phyloP scores from a whole-genome alignment of 352 stramenopile genomes.

The Pythium sp. region DNA sequence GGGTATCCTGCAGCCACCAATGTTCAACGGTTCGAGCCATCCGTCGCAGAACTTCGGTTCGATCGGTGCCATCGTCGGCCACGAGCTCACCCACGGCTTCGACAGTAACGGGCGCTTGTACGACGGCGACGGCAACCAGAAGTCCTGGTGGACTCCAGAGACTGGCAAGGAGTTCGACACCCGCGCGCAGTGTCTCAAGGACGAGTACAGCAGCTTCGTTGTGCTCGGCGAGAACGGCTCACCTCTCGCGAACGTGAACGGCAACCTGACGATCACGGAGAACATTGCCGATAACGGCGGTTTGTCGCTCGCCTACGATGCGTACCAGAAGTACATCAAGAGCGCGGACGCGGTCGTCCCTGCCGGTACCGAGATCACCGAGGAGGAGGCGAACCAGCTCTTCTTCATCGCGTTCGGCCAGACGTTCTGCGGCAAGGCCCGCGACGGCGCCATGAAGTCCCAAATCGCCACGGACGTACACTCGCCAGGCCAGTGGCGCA shows the following conservation, averaged over 20 bases:
- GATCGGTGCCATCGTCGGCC: conserved; percentile 89
- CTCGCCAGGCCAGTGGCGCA: conserved; percentile 41
- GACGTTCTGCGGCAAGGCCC: conserved; percentile 55
- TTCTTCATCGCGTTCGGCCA: conserved; percentile 72
- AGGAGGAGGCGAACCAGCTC: conserved; percentile 39
- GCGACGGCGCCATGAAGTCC: conserved; percentile 33
- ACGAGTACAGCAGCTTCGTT: conserved; percentile 49
- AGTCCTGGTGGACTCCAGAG: conserved; percentile 87
- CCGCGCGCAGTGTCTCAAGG: conserved; percentile 51
- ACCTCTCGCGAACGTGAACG: conserved; percentile 47
- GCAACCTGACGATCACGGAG: conserved; percentile 60
- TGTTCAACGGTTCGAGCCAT: conserved; percentile 78
- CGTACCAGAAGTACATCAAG: conserved; percentile 41
- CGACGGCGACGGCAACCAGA: conserved; percentile 81
- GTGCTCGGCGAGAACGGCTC: conserved; percentile 30
- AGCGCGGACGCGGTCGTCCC: not conserved
- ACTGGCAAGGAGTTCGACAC: conserved; percentile 69
- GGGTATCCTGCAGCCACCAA: conserved; percentile 90
- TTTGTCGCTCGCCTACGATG: conserved; percentile 48
- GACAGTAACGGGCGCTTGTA: conserved; percentile 89
- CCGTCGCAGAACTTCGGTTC: conserved; percentile 89
- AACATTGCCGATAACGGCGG: conserved; percentile 81
- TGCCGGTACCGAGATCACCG: not conserved
- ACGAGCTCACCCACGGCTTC: conserved; percentile 95
- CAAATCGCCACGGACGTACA: conserved; percentile 44